Evolutionary conservation across 805 yeast species (phyloP), one percentile per base, ranked within the genome.

Genomic region (Grigorovia jiainica): DNA sequence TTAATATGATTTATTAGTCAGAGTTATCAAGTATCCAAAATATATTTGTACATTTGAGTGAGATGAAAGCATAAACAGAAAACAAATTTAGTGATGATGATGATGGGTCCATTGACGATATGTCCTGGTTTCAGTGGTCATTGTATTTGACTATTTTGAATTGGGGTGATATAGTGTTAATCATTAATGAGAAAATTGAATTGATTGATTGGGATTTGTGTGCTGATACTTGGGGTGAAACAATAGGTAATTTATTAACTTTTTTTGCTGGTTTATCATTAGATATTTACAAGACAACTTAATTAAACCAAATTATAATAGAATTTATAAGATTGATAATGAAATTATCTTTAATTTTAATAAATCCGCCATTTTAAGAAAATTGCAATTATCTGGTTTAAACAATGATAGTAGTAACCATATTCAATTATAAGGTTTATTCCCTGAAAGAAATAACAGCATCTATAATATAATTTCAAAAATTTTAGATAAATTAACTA

Each of bases 131-230:
- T 7, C 32, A 37, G 19, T 40, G 36, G 24, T 11, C 40, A 4
- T 30, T 42, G 4, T 44, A 43, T 7, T n/a, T 45, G 19, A 18
- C 47, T 4, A 46, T 48, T 4, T 17, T 42, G 31, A 38, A 48
- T 2, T 43, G 46, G 7, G 42, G 42, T 1, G 65, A 61, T 42
- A 34, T 55, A 41, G 43, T 49, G 13, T 15, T 60, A 29, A 27
- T 39, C 2, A 4, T 55, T 1, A 46, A 48, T 38, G 65, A 61
- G 46, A 35, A 43, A 15, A 19, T 55, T 4, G 55, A 47, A 23
- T 23, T 49, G 4, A 52, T 58, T 9, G 62, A 60, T 41, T 60
- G 65, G 64, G 63, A 59, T 38, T 32, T 47, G 2, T 55, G 54
- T 37, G 51, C 57, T 3, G 17, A 16, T 3, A 38, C 52, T 2